These are phyloP conservation scores for Penicillium olsonii DNA, from an alignment of 2,329 filamentous ascomycete genomes.

Conservation along the genomic window DNA sequence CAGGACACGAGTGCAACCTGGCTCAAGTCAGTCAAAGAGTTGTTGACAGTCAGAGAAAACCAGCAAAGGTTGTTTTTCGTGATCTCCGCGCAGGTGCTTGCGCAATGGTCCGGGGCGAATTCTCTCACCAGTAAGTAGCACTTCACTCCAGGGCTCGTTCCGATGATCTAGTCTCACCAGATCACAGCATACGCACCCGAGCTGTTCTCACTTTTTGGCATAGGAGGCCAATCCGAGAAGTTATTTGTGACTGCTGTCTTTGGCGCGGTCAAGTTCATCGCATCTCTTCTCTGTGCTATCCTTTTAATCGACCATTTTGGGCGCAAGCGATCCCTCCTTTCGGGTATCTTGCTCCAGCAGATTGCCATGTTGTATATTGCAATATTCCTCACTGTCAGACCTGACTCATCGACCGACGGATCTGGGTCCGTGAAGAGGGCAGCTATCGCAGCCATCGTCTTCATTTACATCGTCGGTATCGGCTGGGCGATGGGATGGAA, in stretches of 20 bases:
- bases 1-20: neutral
- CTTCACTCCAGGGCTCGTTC: neutral
- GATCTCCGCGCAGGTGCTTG: constrained; percentile 66
- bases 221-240: constrained; percentile 65
- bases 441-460: constrained; percentile 41
- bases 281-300: constrained; percentile 67
- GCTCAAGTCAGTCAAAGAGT: constrained; percentile 1
- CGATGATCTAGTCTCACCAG: neutral
- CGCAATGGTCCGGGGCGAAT: constrained; percentile 71
- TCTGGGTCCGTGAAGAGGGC: constrained; percentile 17
- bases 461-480: constrained; percentile 48
- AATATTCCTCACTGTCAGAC: constrained; percentile 46
- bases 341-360: constrained; percentile 51
- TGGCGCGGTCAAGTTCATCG: constrained; percentile 69
- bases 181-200: constrained; percentile 63
- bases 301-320: constrained; percentile 76
- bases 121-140: constrained; percentile 62
- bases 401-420: constrained; percentile 30
- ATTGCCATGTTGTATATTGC: constrained; percentile 59
- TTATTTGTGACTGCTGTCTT: constrained; percentile 73
- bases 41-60: constrained; percentile 65
- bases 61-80: constrained; percentile 69
- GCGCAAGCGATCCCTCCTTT: constrained; percentile 59
- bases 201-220: constrained; percentile 70
- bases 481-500: constrained; percentile 54